phyloP scores from a whole-genome alignment of 768 basidiomycete species.

The Macrolepiota fuliginosa region DNA sequence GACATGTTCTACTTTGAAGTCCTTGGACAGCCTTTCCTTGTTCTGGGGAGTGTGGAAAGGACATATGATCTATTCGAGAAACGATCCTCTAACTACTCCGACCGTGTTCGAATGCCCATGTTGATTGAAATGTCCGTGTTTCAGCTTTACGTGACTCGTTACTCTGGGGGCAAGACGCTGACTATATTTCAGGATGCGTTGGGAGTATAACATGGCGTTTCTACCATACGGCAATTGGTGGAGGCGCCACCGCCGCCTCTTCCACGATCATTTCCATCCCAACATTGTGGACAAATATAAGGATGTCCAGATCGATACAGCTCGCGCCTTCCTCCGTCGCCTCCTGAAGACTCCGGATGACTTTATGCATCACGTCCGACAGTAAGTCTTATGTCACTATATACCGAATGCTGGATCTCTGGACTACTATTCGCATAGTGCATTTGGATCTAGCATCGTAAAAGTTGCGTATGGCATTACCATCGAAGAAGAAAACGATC shows the following conservation, averaged over 20 bases:
- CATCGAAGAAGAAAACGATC: conserved; percentile 28
- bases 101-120: conserved; percentile 44
- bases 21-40: conserved; percentile 12
- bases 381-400: conserved; percentile 26
- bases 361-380: conserved; percentile 39
- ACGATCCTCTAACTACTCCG: conserved; percentile 51
- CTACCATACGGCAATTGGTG: conserved; percentile 40
- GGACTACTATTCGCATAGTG: conserved; percentile 20
- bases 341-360: conserved; percentile 37
- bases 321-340: conserved; percentile 27
- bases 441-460: conserved; percentile 31
- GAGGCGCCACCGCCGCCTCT: conserved; percentile 40
- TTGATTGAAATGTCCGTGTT: conserved; percentile 44
- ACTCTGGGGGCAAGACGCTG: neutral
- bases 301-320: neutral
- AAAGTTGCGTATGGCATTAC: conserved; percentile 32
- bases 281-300: conserved; percentile 10
- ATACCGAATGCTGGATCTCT: neutral
- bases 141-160: neutral
- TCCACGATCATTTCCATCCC: conserved; percentile 17
- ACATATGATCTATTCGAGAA: conserved; percentile 31
- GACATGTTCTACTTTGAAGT: conserved; percentile 15
- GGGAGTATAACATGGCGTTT: conserved; percentile 43
- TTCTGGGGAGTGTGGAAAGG: conserved; percentile 1
- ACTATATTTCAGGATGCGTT: conserved; percentile 15